A percentile compares a stretch with the other conserved stretches of the same genome.
Evolutionary conservation across 495 filamentous ascomycete genomes (phyloP).

Genomic region (Endocarpon pusillum): DNA sequence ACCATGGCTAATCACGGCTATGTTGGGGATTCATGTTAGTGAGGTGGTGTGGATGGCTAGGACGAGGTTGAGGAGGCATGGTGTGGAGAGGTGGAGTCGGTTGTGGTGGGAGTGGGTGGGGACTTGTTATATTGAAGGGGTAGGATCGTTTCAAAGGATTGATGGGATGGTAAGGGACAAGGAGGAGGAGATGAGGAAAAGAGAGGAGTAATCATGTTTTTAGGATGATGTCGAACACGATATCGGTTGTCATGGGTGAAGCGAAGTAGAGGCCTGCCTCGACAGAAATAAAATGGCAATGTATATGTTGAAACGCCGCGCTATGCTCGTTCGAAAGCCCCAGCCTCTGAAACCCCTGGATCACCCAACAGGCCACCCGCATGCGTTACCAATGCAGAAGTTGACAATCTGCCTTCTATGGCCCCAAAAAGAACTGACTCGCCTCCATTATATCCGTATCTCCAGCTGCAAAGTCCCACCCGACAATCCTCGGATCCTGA

Average conservation of each 20-base stretch:
- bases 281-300: no score
- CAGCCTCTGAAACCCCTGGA: no score
- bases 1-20: constrained; percentile 24
- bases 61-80: constrained; percentile 35
- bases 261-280: no score
- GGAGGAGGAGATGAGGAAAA: constrained; percentile 30
- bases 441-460: constrained; percentile 71
- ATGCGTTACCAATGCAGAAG: no score
- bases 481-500: constrained; percentile 79
- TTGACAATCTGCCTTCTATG: constrained; percentile 16
- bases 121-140: constrained; percentile 43
- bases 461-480: constrained; percentile 94
- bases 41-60: constrained; percentile 35
- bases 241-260: no score
- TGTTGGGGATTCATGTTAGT: constrained; percentile 33
- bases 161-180: constrained; percentile 33
- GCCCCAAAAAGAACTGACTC: constrained; percentile 49
- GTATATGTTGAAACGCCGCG: no score
- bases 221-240: no score
- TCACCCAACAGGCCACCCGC: no score
- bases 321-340: no score
- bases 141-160: constrained; percentile 34
- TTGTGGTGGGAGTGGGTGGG: constrained; percentile 48
- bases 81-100: constrained; percentile 29
- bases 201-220: no score